These are phyloP conservation scores for Coniosporium tulheliwenetii DNA, from an alignment of 2,329 filamentous ascomycete genomes.

Conservation along the genomic window DNA sequence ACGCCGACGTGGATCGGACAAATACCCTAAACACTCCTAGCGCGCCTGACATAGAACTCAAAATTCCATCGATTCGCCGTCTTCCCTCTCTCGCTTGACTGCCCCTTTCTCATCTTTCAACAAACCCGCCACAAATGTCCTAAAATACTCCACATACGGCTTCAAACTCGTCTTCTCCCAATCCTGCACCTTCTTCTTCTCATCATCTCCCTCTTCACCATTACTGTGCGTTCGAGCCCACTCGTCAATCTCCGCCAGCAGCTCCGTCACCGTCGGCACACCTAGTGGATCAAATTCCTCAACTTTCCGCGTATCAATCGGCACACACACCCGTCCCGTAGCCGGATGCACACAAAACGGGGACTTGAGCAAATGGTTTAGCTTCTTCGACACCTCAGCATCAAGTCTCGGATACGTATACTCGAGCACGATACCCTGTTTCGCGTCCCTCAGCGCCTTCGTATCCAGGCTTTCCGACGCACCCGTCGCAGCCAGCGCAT, in stretches of 20 bases:
- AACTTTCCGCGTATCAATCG: slow-evolving; percentile 61
- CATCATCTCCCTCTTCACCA: slow-evolving; percentile 20
- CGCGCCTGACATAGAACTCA: slow-evolving; percentile 17
- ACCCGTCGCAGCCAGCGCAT: slow-evolving; percentile 64
- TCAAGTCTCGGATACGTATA: slow-evolving; percentile 97
- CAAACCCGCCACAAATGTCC: slow-evolving; percentile 60
- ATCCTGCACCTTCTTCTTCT: slow-evolving; percentile 47
- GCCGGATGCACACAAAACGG: slow-evolving; percentile 94
- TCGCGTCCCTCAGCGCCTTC: slow-evolving; percentile 65
- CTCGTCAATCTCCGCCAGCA: slow-evolving; percentile 73
- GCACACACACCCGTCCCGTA: slow-evolving; percentile 87
- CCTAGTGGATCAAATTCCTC: slow-evolving; percentile 74
- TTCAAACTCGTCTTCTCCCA: slow-evolving; percentile 96
- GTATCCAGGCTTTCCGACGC: slow-evolving; percentile 57
- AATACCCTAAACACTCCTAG: no score
- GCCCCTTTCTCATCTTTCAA: slow-evolving; percentile 52
- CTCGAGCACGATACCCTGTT: slow-evolving; percentile 90
- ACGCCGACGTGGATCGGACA: no score
- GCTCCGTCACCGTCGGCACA: slow-evolving; percentile 76
- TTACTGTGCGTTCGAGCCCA: slow-evolving; percentile 43
- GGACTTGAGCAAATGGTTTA: slow-evolving; percentile 94
- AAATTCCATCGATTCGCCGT: slow-evolving; percentile 47
- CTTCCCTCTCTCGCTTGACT: slow-evolving; percentile 35
- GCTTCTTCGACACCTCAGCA: slow-evolving; percentile 92
- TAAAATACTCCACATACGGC: slow-evolving; percentile 83